These are phyloP conservation scores for Lathyrus oleraceus DNA, from an alignment of 306 rosid species.

Conservation along the genomic window DNA sequence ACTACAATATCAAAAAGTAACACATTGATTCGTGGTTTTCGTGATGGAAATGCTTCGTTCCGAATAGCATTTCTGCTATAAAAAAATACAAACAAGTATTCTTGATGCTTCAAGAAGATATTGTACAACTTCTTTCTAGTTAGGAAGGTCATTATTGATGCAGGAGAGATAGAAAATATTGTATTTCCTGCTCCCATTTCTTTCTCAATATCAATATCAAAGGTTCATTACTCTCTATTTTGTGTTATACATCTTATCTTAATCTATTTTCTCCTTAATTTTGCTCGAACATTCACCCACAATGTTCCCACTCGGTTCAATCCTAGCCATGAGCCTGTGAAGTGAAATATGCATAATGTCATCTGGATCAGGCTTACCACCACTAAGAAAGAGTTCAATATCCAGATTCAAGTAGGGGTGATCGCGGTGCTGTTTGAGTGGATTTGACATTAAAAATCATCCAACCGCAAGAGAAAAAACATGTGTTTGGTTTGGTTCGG, in stretches of 20 bases:
- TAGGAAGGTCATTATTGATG: constrained; percentile 45
- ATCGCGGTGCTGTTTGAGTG: too few relatives aligned
- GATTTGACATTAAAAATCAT: too few relatives aligned
- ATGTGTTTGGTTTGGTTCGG: too few relatives aligned
- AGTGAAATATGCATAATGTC: too few relatives aligned
- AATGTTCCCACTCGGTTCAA: too few relatives aligned
- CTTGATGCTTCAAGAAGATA: constrained; percentile 43
- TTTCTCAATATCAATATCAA: neutral
- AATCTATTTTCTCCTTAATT: neutral
- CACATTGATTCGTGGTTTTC: neutral
- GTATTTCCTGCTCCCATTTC: neutral
- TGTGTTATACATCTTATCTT: neutral
- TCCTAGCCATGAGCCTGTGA: too few relatives aligned
- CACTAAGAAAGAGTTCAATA: too few relatives aligned
- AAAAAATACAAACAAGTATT: constrained; percentile 44
- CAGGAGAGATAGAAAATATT: neutral
- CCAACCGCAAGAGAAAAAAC: too few relatives aligned
- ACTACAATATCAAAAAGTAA: constrained; percentile 25
- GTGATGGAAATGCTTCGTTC: neutral
- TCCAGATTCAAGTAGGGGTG: too few relatives aligned
- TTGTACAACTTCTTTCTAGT: constrained; percentile 21
- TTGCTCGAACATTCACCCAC: too few relatives aligned
- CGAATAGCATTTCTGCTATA: neutral
- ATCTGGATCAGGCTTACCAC: too few relatives aligned
- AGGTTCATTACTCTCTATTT: neutral